phyloP scores from a whole-genome alignment of 192 early-diverging fungal species.

The Mortierella claussenii region DNA sequence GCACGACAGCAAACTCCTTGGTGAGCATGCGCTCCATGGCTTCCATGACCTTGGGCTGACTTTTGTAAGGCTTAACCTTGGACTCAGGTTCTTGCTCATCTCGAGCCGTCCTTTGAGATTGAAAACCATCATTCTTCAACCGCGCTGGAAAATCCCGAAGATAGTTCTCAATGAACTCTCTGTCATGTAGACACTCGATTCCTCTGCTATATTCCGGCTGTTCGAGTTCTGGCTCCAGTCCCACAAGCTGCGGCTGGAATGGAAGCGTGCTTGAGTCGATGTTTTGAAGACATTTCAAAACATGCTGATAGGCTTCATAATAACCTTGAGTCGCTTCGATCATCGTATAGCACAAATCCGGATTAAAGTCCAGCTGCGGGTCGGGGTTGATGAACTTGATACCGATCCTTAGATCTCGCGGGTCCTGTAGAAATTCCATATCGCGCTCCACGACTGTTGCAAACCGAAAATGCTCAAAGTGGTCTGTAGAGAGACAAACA shows the following conservation, averaged over 20 bases:
- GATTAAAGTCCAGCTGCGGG: constrained; percentile 27
- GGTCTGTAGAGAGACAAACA: constrained; percentile 61
- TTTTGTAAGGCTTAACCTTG: neutral
- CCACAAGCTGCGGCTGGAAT: constrained; percentile 56
- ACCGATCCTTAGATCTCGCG: constrained; percentile 49
- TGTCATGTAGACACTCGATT: constrained; percentile 6
- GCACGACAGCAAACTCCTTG: constrained; percentile 57
- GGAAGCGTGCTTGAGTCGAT: constrained; percentile 50
- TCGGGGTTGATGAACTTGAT: constrained; percentile 37
- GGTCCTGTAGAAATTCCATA: constrained; percentile 23
- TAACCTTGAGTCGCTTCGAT: constrained; percentile 57
- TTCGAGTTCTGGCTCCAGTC: constrained; percentile 40
- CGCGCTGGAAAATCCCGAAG: constrained; percentile 17
- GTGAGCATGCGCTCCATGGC: constrained; percentile 60
- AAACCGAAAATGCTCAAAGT: constrained; percentile 60
- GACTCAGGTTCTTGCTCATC: too few species aligned
- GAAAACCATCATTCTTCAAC: constrained; percentile 5
- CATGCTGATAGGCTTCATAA: constrained; percentile 62
- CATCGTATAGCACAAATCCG: constrained; percentile 40
- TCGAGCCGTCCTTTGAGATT: neutral
- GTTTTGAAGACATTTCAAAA: constrained; percentile 57
- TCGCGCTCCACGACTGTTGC: constrained; percentile 60
- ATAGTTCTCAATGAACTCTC: constrained; percentile 1
- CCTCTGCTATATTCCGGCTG: constrained; percentile 50
- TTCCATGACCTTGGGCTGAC: constrained; percentile 53